Base-by-base conservation (phyloP, 352 stramenopile species). In the Globisporangium mamillatum region DNA sequence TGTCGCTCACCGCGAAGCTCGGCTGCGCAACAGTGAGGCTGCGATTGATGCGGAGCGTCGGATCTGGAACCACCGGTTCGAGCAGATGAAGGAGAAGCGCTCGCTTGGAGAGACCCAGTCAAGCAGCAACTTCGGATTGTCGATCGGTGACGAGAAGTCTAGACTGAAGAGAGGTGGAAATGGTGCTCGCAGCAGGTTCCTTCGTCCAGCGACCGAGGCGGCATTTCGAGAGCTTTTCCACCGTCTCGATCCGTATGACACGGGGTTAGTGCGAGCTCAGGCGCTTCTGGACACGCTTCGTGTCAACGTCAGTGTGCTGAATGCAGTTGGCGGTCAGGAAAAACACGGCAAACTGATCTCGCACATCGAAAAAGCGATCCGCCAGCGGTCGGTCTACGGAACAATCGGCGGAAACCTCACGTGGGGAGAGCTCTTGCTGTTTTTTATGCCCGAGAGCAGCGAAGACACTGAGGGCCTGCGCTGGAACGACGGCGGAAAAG, bases 381-480 rank as follows among this genome's bases (percentile, higher is more conserved):
- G 69, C 1, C 70, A 75, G 48, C 63, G 76, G 14, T 79, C 79
- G 7, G 20, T 64, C 10, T 50, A 59, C 14, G 62, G 64, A 7
- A 64, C 56, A 16, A 20, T 75, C 9, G 29, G 69, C 7, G 76
- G 75, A 0, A 88, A 73, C 6, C 63, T 90, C 27, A 92, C 84
- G n/a, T 94, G 86, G 86, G 86, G 86, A 32, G 84, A 94, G 66
- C 80, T 94, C 41, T 24, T 93, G 66, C 70, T 93, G 4, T 64
- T 89, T 8, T 92, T 92, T 55, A 83, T 93, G 56, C 86, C 84
- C 0, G 70, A 74, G 12, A 65, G 74, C 46, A 60, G 8, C 22
- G 27, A 27, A 14, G 29, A 36, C 0, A 38, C 9, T 3, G 64
- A 56, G 20, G 5, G 2, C 59, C 50, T 27, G 38, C 4, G 18